Conservation (phyloP, 2,329 filamentous ascomycete species). For the Fusarium sp. region DNA sequence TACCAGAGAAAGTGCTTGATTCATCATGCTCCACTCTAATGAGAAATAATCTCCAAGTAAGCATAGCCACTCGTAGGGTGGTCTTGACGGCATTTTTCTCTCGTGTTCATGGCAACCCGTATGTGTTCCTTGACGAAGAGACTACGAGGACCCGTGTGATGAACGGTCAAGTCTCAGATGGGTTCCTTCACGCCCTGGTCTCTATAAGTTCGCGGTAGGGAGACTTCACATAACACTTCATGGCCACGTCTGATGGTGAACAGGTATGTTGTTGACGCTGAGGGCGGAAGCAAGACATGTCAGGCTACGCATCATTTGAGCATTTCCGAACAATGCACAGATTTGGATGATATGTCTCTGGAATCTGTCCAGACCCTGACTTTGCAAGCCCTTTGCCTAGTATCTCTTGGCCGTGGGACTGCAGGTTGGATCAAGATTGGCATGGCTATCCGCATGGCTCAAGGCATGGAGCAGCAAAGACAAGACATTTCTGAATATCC, state of each 20-base stretch:
- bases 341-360: not conserved
- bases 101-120: conserved; percentile 19
- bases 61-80: conserved; percentile 4
- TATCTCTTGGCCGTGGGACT: conserved; percentile 7
- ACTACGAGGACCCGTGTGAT: conserved; percentile 4
- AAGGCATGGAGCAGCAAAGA: conserved; percentile 19
- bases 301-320: conserved; percentile 5
- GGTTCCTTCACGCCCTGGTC: conserved; percentile 12
- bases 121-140: conserved; percentile 19
- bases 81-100: conserved; percentile 16
- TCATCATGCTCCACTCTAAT: not conserved
- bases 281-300: not conserved
- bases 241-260: not conserved
- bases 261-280: not conserved
- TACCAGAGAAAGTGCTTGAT: not conserved
- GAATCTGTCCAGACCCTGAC: conserved; percentile 5
- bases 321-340: not conserved
- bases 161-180: not conserved
- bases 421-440: conserved; percentile 25
- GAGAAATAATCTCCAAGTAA: not conserved
- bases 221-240: not conserved
- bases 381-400: conserved; percentile 10
- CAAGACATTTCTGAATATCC: not conserved
- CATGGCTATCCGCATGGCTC: conserved; percentile 18
- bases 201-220: conserved; percentile 7